Base-by-base conservation (phyloP, 2,329 filamentous ascomycete species). In the Pseudopyricularia javanii region DNA sequence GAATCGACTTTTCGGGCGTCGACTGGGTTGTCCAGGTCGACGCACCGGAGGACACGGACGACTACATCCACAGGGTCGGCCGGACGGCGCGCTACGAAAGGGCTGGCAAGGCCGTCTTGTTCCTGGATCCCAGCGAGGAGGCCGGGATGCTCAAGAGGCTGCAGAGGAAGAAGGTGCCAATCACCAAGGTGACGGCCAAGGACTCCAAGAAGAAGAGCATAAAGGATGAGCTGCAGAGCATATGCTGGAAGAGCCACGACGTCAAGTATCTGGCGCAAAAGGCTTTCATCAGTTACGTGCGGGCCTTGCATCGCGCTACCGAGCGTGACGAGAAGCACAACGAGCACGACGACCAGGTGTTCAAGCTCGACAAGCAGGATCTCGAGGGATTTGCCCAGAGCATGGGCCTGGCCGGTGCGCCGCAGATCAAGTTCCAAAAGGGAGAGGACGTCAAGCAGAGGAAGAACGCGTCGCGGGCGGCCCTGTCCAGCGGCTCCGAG, bases 11-110 rank as follows among this genome's bases (percentile, higher is more conserved):
- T 64, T 93, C 93, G 0, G 85, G 90, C 3, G 93, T 98, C 0
- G 93, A 98, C 66, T 98, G 93, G 86, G 93, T 98, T 5, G 89
- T 98, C n/a, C 93, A 98, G 65, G 78, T 88, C n/a, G 93, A 98
- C 66, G 95, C 88, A 59, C 93, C 93, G 0, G 93, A 98, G 67
- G 91, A 98, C 66, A 86, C 88, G 4, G 93, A 97, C 62, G 98
- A 93, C 0, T 98, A 98, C 63, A 97, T 98, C 59, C 93, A 98
- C 69, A 83, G 93, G 55, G 91, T 96, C 4, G 93, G 93, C 2
- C 82, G 93, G 30, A 97, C 93, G 17, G 93, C 93, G n/a, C 81
- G 91, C 22, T 97, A 94, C 66, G 85, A 96, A 62, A 85, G 86
- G 57, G 82, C 88, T 52, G 93, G 93, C 7, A 82, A 85, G 37